Conservation (phyloP, 805 yeast species). For the Candida berthetii region DNA sequence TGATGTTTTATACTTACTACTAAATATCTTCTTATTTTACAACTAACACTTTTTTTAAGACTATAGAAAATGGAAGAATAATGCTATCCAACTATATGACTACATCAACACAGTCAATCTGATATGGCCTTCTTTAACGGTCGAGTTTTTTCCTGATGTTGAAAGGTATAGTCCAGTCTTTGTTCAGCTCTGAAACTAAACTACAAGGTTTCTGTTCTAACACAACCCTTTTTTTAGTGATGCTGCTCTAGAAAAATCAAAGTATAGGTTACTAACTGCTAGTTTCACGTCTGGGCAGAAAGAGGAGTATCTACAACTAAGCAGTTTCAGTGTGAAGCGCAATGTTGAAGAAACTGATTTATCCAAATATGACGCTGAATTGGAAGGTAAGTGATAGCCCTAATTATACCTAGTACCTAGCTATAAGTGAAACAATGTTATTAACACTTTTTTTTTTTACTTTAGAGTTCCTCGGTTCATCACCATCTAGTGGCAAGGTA, state of each 20-base stretch:
- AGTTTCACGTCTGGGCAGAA: slow-evolving; percentile 58
- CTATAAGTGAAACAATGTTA: background rate
- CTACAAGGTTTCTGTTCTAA: too few species aligned
- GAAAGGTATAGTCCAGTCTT: too few species aligned
- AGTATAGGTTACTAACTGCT: slow-evolving; percentile 48
- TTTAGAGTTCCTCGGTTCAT: slow-evolving; percentile 22
- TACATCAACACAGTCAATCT: slow-evolving; percentile 63
- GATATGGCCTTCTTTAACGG: slow-evolving; percentile 65
- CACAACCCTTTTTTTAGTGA: too few species aligned
- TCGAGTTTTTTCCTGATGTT: slow-evolving; percentile 58
- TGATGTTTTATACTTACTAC: background rate
- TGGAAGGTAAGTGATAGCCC: slow-evolving; percentile 28
- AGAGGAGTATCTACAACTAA: slow-evolving; percentile 40
- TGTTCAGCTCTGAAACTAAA: too few species aligned
- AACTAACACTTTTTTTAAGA: slow-evolving; percentile 8
- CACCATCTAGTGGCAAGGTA: slow-evolving; percentile 28
- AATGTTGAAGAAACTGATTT: slow-evolving; percentile 16
- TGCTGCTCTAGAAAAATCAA: slow-evolving; percentile 16
- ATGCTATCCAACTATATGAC: slow-evolving; percentile 71
- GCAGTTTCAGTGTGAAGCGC: slow-evolving; percentile 22
- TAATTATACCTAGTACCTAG: too few species aligned
- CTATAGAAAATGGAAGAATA: slow-evolving; percentile 63
- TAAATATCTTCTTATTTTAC: background rate
- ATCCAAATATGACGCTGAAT: slow-evolving; percentile 28
- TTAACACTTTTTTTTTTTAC: background rate